These are phyloP conservation scores for Dipodascus albidus DNA, from an alignment of 805 yeast species.

Conservation along the genomic window DNA sequence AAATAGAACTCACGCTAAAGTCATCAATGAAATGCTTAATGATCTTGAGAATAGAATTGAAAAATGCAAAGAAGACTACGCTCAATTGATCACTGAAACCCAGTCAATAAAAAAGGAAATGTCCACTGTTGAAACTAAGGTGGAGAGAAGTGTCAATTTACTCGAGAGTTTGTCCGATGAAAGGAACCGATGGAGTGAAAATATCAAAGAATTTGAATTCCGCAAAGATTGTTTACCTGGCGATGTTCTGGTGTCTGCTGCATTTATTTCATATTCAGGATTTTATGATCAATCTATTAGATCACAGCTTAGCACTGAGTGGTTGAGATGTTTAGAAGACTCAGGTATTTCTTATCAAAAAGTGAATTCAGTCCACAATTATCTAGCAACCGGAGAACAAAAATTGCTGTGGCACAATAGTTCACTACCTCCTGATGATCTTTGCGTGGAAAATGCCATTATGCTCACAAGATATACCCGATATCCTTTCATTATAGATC, in stretches of 20 bases:
- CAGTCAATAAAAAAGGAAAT: slow-evolving; percentile 68
- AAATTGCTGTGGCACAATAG: slow-evolving; percentile 38
- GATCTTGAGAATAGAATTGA: slow-evolving; percentile 67
- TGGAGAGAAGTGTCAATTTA: slow-evolving; percentile 48
- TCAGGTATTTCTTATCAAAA: slow-evolving; percentile 2
- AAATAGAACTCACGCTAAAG: slow-evolving; percentile 57
- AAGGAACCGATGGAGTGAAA: slow-evolving; percentile 60
- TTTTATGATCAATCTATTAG: slow-evolving; percentile 40
- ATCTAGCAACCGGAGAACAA: slow-evolving; percentile 32
- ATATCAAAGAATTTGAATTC: slow-evolving; percentile 38
- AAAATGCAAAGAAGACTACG: slow-evolving; percentile 53
- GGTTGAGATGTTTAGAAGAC: slow-evolving; percentile 26
- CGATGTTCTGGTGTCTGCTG: slow-evolving; percentile 51
- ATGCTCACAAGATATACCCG: slow-evolving; percentile 33
- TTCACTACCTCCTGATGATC: slow-evolving; percentile 48
- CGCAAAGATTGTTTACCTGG: slow-evolving; percentile 46
- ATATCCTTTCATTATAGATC: slow-evolving; percentile 63
- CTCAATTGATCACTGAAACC: slow-evolving; percentile 63
- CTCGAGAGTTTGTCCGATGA: slow-evolving; percentile 57
- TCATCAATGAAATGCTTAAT: slow-evolving; percentile 68
- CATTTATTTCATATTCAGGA: slow-evolving; percentile 53
- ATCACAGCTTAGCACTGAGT: slow-evolving; percentile 21
- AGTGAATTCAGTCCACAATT: slow-evolving; percentile 24
- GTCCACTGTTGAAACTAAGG: slow-evolving; percentile 45
- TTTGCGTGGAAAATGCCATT: slow-evolving; percentile 52